Evolutionary conservation across 148 eudicot species (phyloP), one percentile per base, ranked within the genome.

Genomic region (Rhododendron henanense): DNA sequence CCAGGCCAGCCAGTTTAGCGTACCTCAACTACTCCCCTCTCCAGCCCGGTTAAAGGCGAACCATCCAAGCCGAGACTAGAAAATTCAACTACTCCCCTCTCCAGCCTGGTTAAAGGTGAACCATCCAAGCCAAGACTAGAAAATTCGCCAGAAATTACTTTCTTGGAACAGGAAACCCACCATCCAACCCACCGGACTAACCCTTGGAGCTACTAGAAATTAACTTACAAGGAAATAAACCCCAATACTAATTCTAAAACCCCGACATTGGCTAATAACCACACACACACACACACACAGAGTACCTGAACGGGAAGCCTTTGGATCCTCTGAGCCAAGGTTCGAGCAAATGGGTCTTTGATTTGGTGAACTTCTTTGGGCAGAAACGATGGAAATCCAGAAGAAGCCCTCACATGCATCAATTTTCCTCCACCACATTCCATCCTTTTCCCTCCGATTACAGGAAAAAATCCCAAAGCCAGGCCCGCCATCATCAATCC

Each of bases 251-350:
- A 31, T 5, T 71, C 21, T 71, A 71, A 71, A 71, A 31, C 41
- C 76, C 76, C 48, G 31, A 21, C 51, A 41, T 78, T 73, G 25
- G 50, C 53, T 19, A 76, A 76, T 18, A 4, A 50, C 14, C 50
- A 16, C 21, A 21, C 14, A 51, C 1, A 51, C 15, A n/a, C n/a
- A n/a, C n/a, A 69, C 9, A 48, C 6, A 15, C 1, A 28, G 2
- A 48, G 8, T 37, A 95, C 98, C 95, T 91, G 92, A 10, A 96
- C 98, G 8, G 97, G 96, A 39, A 96, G 84, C 41, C 98, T 90
- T 81, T 93, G 92, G 78, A 96, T 96, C 88, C 95, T 90, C 76
- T 59, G 90, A 83, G 98, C 98, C 86, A 96, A 88, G 57, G 87
- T 89, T 45, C 93, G 89, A 50, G 97, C 98, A 88, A 90, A 93